Conservation (phyloP, 2,329 filamentous ascomycete species). For the Monilinia laxa region DNA sequence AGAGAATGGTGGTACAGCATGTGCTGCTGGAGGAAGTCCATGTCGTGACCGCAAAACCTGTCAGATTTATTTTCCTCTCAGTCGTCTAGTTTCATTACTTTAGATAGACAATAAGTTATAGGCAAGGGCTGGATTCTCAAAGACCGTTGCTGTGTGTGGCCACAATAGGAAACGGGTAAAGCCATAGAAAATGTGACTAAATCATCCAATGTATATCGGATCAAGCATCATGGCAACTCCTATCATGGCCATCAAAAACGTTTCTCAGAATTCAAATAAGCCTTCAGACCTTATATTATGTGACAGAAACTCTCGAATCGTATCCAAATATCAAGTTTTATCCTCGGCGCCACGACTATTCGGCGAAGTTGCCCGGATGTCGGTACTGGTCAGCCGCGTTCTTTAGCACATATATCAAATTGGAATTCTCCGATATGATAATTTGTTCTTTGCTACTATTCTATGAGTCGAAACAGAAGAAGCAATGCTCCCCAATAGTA, state of each 20-base stretch:
- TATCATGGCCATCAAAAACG: neutral
- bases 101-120: neutral
- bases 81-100: neutral
- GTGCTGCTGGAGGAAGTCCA: too few species aligned
- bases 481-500: neutral
- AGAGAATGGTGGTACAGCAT: neutral
- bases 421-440: neutral
- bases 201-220: neutral
- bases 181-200: neutral
- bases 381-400: neutral
- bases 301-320: neutral
- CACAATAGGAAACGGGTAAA: neutral
- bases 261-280: too few species aligned
- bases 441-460: neutral
- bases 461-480: neutral
- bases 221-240: neutral
- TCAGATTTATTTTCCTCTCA: neutral
- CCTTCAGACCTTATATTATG: neutral
- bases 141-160: too few species aligned
- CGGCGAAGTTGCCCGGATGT: neutral
- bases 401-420: too few species aligned
- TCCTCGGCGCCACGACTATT: too few species aligned
- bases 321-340: neutral
- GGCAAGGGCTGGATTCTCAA: neutral
- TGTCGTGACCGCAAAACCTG: neutral